These are phyloP conservation scores for Diaporthe destruens DNA, from an alignment of 2,329 filamentous ascomycete genomes.

Conservation along the genomic window DNA sequence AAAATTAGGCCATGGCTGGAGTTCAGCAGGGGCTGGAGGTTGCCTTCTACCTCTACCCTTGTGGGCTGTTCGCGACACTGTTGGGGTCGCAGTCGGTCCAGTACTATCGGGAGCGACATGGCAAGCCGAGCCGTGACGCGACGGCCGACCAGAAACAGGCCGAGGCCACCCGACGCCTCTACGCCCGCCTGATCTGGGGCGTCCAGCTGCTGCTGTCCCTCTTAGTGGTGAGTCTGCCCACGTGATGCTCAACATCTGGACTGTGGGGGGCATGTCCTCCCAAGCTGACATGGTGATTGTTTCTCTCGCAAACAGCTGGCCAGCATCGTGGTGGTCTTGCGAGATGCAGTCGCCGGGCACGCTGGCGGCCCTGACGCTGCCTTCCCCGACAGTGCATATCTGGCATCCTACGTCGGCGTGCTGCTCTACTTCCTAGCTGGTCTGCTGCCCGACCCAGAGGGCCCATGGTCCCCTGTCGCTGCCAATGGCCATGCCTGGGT, in stretches of 20 bases:
- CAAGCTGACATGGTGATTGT: not conserved
- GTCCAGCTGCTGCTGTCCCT: slow-evolving; percentile 52
- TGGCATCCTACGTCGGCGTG: slow-evolving; percentile 56
- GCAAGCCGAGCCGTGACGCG: slow-evolving; percentile 43
- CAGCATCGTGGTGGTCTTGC: slow-evolving; percentile 51
- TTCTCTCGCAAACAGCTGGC: slow-evolving; percentile 45
- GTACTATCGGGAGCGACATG: slow-evolving; percentile 52
- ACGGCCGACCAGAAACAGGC: slow-evolving; percentile 48
- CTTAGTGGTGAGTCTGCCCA: slow-evolving; percentile 45
- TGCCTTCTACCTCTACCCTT: slow-evolving; percentile 58
- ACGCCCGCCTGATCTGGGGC: slow-evolving; percentile 52
- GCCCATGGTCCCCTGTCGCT: slow-evolving; percentile 56
- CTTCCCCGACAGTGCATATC: slow-evolving; percentile 57
- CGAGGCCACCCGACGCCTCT: slow-evolving; percentile 47
- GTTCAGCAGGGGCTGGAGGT: slow-evolving; percentile 52
- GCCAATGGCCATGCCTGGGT: slow-evolving; percentile 56
- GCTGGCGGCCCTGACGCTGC: slow-evolving; percentile 44
- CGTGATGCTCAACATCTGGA: no score
- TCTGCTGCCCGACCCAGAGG: slow-evolving; percentile 58
- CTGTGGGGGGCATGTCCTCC: not conserved
- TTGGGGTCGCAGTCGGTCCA: slow-evolving; percentile 53
- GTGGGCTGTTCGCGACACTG: slow-evolving; percentile 53
- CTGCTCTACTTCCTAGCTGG: slow-evolving; percentile 58
- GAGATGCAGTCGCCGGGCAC: slow-evolving; percentile 50
- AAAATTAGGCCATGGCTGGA: slow-evolving; percentile 32